phyloP scores from a whole-genome alignment of 2,329 filamentous ascomycete species.

The Trichoderma sp. region DNA sequence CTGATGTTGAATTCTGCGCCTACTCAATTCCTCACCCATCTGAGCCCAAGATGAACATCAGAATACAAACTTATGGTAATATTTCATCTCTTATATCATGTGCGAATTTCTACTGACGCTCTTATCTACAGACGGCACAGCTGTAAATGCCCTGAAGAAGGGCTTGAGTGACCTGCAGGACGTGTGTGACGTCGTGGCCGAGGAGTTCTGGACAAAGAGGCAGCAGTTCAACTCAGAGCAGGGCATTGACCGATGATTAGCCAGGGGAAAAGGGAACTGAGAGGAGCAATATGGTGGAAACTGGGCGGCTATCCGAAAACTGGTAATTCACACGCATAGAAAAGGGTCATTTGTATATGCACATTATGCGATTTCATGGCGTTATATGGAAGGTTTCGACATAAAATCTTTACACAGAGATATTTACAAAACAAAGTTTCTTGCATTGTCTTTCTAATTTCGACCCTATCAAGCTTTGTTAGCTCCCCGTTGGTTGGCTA shows the following conservation, averaged over 20 bases:
- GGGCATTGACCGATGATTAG: constrained; percentile 33
- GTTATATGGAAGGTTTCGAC: constrained; percentile 33
- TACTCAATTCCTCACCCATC: constrained; percentile 98
- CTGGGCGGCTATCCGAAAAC: neutral
- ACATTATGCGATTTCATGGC: constrained; percentile 31
- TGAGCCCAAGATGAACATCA: constrained; percentile 92
- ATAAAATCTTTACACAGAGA: constrained; percentile 30
- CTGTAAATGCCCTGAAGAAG: constrained; percentile 84
- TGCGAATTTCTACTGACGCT: constrained; percentile 22
- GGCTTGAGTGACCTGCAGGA: constrained; percentile 85
- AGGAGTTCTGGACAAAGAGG: constrained; percentile 72
- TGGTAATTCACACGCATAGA: constrained; percentile 26
- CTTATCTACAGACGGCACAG: constrained; percentile 64
- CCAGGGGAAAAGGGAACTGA: neutral
- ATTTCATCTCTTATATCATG: constrained; percentile 12
- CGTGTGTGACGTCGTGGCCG: constrained; percentile 88
- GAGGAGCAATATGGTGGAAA: constrained; percentile 15
- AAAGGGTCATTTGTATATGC: constrained; percentile 19
- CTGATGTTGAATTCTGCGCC: constrained; percentile 95
- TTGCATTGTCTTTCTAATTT: constrained; percentile 46
- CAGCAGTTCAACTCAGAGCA: constrained; percentile 37
- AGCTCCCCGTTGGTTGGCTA: constrained; percentile 14
- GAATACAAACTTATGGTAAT: constrained; percentile 95
- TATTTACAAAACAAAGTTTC: constrained; percentile 37
- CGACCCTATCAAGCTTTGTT: constrained; percentile 45